Evolutionary conservation across 208 protist genomes (phyloP).

Genomic region (Naegleria lovaniensis): DNA sequence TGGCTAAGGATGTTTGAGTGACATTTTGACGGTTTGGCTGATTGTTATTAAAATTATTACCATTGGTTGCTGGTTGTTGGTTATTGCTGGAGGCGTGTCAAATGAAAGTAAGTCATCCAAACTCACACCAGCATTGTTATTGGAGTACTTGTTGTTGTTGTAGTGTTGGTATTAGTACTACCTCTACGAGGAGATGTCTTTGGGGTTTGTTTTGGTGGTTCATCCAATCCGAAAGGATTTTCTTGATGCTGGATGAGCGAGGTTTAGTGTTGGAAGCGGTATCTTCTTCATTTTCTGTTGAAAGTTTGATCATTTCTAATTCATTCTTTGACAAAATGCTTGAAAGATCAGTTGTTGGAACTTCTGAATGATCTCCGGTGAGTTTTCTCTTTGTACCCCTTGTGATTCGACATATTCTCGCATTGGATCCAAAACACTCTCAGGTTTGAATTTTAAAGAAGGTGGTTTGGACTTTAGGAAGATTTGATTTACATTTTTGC

Average conservation of each 20-base stretch:
- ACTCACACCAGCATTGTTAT: background rate
- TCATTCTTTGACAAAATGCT: background rate
- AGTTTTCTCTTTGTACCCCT: background rate
- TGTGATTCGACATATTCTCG: background rate
- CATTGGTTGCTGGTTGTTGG: background rate
- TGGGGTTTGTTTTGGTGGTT: background rate
- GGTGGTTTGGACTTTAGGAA: background rate
- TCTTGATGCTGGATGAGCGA: background rate
- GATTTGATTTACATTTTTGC: background rate
- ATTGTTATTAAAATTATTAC: background rate
- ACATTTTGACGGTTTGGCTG: background rate
- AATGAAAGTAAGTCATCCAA: background rate
- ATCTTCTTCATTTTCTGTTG: background rate
- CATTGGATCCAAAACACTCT: background rate
- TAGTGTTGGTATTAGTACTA: no score
- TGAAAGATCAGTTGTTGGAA: background rate
- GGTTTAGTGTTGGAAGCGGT: background rate
- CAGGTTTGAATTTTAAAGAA: conserved; percentile 11
- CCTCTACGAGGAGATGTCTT: background rate
- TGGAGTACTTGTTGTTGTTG: no score
- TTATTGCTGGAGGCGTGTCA: background rate
- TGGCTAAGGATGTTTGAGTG: background rate
- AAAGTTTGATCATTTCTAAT: background rate
- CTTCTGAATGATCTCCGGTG: background rate
- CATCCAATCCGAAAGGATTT: background rate